Percentiles rank a stretch among this genome's conserved stretches.
phyloP scores from a whole-genome alignment of 2,329 filamentous ascomycete species.

The Emmonsiellopsis sp. region DNA sequence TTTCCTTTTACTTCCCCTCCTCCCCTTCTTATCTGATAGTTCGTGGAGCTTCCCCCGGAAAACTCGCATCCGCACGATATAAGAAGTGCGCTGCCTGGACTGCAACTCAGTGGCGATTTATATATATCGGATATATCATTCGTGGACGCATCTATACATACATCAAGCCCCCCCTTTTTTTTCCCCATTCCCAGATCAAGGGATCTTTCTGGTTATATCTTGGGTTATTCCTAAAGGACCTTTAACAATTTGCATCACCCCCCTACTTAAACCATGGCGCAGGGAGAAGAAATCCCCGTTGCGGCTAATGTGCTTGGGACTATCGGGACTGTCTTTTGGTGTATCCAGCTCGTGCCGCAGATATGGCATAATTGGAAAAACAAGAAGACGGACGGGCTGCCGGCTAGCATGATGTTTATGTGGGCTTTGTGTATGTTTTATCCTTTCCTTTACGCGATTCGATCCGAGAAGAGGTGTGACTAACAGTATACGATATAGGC shows the following conservation, averaged over 20 bases:
- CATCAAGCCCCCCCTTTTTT: no score
- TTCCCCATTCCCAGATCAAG: no score
- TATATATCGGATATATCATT: no score
- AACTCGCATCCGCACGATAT: no score
- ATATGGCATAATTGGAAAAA: constrained; percentile 55
- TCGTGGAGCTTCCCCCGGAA: no score
- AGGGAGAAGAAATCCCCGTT: constrained; percentile 19
- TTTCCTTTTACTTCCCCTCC: no score
- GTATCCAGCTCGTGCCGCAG: constrained; percentile 30
- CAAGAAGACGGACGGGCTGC: constrained; percentile 54
- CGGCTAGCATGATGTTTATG: constrained; percentile 51
- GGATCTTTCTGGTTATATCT: not conserved
- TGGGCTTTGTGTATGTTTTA: constrained; percentile 45
- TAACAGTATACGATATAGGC: constrained; percentile 15
- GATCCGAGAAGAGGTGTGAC: not conserved
- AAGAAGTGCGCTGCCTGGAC: no score
- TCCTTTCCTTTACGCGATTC: not conserved
- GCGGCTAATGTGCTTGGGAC: constrained; percentile 31
- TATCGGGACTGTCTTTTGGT: constrained; percentile 33
- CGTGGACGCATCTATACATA: no score
- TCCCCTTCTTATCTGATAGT: no score
- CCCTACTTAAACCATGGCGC: not conserved
- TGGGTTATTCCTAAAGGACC: not conserved
- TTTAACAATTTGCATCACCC: not conserved
- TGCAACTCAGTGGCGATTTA: no score